Conservation (phyloP, 352 stramenopile genomes). For the Peronospora tabacina region DNA sequence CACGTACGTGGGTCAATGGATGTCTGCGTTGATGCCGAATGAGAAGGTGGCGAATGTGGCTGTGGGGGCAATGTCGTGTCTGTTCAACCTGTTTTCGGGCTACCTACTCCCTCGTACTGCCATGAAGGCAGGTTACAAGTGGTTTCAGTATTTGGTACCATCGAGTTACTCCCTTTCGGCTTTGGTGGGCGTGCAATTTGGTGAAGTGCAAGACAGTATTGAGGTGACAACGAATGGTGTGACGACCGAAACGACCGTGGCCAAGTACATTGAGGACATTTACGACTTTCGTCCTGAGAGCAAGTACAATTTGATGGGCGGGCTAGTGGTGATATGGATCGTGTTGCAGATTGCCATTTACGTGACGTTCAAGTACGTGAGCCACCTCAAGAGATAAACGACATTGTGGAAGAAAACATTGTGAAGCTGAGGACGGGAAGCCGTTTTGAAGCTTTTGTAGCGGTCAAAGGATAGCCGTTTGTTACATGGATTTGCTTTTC, state of each 20-base stretch:
- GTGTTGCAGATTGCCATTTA: slow-evolving; percentile 29
- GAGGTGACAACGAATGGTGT: slow-evolving; percentile 2
- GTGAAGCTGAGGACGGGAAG: too few species aligned
- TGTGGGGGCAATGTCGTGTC: slow-evolving; percentile 52
- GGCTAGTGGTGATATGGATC: slow-evolving; percentile 46
- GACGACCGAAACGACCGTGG: slow-evolving; percentile 23
- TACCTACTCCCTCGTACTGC: slow-evolving; percentile 43
- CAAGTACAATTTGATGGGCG: slow-evolving; percentile 44
- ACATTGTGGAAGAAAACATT: background rate
- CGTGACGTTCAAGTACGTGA: slow-evolving; percentile 7
- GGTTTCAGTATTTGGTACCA: slow-evolving; percentile 56
- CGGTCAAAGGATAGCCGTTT: too few species aligned
- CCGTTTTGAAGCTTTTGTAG: too few species aligned
- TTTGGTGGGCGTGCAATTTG: slow-evolving; percentile 34
- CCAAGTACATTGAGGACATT: slow-evolving; percentile 28
- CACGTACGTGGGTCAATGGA: slow-evolving; percentile 67
- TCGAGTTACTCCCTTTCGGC: slow-evolving; percentile 48
- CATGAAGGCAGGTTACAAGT: slow-evolving; percentile 61
- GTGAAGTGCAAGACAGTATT: slow-evolving; percentile 29
- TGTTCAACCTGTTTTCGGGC: slow-evolving; percentile 63
- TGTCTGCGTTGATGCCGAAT: slow-evolving; percentile 62
- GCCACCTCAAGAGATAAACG: slow-evolving; percentile 3
- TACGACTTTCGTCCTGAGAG: slow-evolving; percentile 48
- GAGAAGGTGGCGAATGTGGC: slow-evolving; percentile 72
- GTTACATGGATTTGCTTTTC: too few species aligned